Percentiles rank a stretch among this genome's conserved stretches.
Conservation (phyloP, 2,329 filamentous ascomycete species). For the Fusarium euwallaceae region DNA sequence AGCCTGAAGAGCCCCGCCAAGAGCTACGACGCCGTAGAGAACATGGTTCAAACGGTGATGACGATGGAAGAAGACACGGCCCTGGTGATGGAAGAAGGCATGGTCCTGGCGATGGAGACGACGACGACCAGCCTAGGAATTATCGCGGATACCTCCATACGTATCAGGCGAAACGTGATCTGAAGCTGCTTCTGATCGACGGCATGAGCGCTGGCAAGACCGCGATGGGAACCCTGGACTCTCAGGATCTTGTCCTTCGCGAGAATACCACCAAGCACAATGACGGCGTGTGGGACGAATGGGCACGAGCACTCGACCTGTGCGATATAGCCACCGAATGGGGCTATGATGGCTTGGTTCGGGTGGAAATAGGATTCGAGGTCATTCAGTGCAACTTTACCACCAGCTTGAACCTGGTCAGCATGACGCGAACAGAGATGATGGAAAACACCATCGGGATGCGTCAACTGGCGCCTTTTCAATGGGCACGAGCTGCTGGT, state of each 20-base stretch:
- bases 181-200: conserved; percentile 77
- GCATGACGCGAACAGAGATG: conserved; percentile 47
- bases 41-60: neutral
- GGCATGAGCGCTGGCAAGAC: conserved; percentile 78
- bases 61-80: neutral
- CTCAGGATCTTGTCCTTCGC: conserved; percentile 73
- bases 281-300: conserved; percentile 57
- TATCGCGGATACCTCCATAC: conserved; percentile 74
- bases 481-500: conserved; percentile 57
- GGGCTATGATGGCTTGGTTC: conserved; percentile 75
- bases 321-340: conserved; percentile 66
- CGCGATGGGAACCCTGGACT: conserved; percentile 74
- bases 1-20: conserved; percentile 8
- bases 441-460: conserved; percentile 31
- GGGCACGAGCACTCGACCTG: conserved; percentile 64
- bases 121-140: conserved; percentile 13
- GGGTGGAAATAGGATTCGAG: conserved; percentile 79
- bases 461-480: conserved; percentile 50
- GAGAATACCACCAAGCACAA: conserved; percentile 48
- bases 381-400: conserved; percentile 76
- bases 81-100: neutral
- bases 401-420: conserved; percentile 55
- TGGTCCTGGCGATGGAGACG: conserved; percentile 9
- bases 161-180: conserved; percentile 69
- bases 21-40: conserved; percentile 24